Percentiles rank a stretch among this genome's conserved stretches.
Conservation (phyloP, 2,329 filamentous ascomycete species). For the Aaosphaeria pasadenensis region DNA sequence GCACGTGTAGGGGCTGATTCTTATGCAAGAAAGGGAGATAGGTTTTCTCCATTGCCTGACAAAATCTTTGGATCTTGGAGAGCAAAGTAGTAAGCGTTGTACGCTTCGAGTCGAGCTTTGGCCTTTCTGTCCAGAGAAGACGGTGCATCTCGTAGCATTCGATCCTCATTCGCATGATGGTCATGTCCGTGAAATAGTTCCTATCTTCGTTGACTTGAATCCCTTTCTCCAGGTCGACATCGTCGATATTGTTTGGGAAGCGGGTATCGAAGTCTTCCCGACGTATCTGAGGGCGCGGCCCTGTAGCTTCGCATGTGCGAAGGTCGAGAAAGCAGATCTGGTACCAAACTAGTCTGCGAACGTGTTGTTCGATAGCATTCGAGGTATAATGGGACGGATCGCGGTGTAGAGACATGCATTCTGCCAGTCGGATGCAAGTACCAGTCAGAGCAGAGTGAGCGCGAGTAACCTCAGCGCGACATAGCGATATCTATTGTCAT, state of each 20-base stretch:
- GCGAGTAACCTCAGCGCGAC: slow-evolving; percentile 68
- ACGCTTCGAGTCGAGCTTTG: slow-evolving; percentile 59
- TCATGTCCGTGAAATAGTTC: slow-evolving; percentile 64
- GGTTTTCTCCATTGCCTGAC: slow-evolving; percentile 60
- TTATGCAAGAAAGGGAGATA: slow-evolving; percentile 64
- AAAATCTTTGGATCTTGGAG: slow-evolving; percentile 67
- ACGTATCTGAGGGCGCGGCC: slow-evolving; percentile 68
- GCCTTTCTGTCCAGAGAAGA: slow-evolving; percentile 66
- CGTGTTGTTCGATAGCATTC: slow-evolving; percentile 65
- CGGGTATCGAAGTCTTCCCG: slow-evolving; percentile 72
- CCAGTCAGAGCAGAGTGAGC: slow-evolving; percentile 71
- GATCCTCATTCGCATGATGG: slow-evolving; percentile 66
- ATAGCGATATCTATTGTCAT: slow-evolving; percentile 60
- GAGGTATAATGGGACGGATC: slow-evolving; percentile 67
- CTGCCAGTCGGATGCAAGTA: slow-evolving; percentile 68
- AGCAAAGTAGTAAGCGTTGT: slow-evolving; percentile 63
- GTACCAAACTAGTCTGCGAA: slow-evolving; percentile 72
- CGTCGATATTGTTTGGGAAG: slow-evolving; percentile 68
- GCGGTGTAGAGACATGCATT: slow-evolving; percentile 74
- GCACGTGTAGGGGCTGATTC: slow-evolving; percentile 60
- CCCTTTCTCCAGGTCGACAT: slow-evolving; percentile 52
- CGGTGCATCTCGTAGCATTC: slow-evolving; percentile 73
- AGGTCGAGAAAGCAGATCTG: slow-evolving; percentile 76
- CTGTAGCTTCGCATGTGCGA: slow-evolving; percentile 70
- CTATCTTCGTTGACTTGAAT: slow-evolving; percentile 43